Base-by-base conservation (phyloP, 2,329 filamentous ascomycete species). In the Aspergillus ochraceoroseus region DNA sequence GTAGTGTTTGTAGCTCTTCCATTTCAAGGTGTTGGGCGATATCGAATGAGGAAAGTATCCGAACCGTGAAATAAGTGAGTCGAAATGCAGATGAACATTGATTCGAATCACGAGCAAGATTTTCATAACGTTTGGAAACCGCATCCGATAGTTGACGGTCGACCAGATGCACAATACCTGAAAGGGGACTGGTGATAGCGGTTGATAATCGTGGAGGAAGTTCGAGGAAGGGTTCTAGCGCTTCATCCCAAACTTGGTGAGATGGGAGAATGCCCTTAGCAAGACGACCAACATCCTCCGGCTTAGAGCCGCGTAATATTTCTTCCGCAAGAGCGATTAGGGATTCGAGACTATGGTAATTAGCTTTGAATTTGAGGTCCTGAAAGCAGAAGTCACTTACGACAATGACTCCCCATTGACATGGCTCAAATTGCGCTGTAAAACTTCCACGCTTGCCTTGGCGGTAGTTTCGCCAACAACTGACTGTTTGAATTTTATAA, bases 11-110 rank as follows among this genome's bases (percentile, higher is more conserved):
- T 15, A 59, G 53, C 34, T 61, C 47, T 28, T 62, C 58, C 29
- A 60, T 32, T 26, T 61, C 50, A 5, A 68, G 35, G 22, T 53
- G 48, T 9, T 58, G 50, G 8, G 65, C 48, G 2, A 67, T 36
- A 13, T 67, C 59, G 2, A 62, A 62, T 1, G 60, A 61, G 12
- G 66, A 64, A 20, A 88, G 58, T 0, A 92, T 59, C 33, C 73
- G 74, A 4, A 73, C 70, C 0, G 79, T 75, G 59, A 88, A 95
- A 33, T 83, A 71, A 1, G 83, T 79, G 68, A 94, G 85, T 40
- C 90, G 76, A 9, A 86, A 77, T 1, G 87, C 79, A 38, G 85
- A 71, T 2, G 87, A 87, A 20, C 81, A 77, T 0, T 85, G 85
- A 48, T 77, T 76, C 3, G 74, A 69, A 57, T 95, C 88, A 29